Conservation (phyloP, 2,329 filamentous ascomycete species). For the Cladophialophora yegresii region DNA sequence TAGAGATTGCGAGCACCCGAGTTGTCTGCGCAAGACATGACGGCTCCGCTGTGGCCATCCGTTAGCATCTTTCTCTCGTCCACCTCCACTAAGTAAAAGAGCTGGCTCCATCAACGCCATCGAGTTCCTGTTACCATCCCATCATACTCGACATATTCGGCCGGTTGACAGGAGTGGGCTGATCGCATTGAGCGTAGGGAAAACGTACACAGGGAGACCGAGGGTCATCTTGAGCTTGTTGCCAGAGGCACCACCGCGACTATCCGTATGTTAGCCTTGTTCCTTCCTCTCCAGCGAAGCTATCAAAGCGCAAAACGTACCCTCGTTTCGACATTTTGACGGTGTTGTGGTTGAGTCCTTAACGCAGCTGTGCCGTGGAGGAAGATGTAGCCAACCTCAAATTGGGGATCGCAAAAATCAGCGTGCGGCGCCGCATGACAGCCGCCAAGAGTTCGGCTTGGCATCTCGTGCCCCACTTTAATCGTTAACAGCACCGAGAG, state of each 20-base stretch:
- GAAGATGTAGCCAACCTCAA: not conserved
- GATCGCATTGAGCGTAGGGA: slow-evolving; percentile 17
- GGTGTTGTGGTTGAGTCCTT: slow-evolving; percentile 15
- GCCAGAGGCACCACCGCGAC: slow-evolving; percentile 86
- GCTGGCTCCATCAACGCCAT: not conserved
- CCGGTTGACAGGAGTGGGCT: slow-evolving; percentile 1
- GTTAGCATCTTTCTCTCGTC: slow-evolving; percentile 13
- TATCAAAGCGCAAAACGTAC: slow-evolving; percentile 20
- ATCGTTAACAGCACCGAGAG: too few species aligned
- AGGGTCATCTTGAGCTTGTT: slow-evolving; percentile 99
- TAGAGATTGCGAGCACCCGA: slow-evolving; percentile 97
- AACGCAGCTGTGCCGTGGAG: not conserved
- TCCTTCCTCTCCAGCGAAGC: not conserved
- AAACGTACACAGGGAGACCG: slow-evolving; percentile 97
- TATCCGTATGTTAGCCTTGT: slow-evolving; percentile 37
- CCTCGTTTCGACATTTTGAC: slow-evolving; percentile 37
- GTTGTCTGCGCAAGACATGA: slow-evolving; percentile 99
- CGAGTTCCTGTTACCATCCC: not conserved
- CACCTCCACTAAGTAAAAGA: not conserved
- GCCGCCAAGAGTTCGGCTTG: not conserved
- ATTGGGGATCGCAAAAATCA: slow-evolving; percentile 11
- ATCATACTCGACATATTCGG: not conserved
- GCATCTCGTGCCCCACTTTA: not conserved
- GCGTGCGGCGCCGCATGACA: not conserved
- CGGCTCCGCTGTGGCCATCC: slow-evolving; percentile 73